Conservation (phyloP, 1,284 basidiomycete species). For the Irpex rosettiformis region DNA sequence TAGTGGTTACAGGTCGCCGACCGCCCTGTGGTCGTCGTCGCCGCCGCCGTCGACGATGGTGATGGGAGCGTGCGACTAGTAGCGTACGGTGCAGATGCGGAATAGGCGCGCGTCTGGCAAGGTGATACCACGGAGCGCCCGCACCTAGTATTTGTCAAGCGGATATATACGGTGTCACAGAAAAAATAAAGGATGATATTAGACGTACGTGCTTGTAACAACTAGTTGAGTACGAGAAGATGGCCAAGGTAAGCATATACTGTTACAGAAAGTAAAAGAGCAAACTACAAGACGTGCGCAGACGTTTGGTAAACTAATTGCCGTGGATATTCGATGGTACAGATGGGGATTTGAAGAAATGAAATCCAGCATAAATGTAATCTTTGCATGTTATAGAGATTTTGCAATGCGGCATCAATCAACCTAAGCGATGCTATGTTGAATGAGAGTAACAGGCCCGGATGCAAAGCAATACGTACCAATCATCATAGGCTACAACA, state of each 20-base stretch:
- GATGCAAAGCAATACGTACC: background rate
- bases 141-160: no score
- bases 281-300: no score
- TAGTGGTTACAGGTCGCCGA: conserved; percentile 6
- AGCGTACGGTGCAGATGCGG: background rate
- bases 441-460: no score
- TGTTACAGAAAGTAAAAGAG: no score
- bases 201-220: no score
- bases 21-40: background rate
- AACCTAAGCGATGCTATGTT: no score
- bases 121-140: background rate
- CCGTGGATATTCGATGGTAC: no score
- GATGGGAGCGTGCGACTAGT: background rate
- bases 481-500: background rate
- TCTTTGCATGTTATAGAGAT: background rate
- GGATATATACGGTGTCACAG: no score
- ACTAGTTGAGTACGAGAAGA: no score
- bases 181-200: no score
- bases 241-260: no score
- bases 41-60: conserved; percentile 4
- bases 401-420: no score
- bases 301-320: background rate
- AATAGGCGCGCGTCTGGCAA: conserved; percentile 2
- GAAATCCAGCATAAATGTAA: background rate
- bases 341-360: background rate